phyloP scores from a whole-genome alignment of 805 yeast genomes.

The Candida broadrunensis region DNA sequence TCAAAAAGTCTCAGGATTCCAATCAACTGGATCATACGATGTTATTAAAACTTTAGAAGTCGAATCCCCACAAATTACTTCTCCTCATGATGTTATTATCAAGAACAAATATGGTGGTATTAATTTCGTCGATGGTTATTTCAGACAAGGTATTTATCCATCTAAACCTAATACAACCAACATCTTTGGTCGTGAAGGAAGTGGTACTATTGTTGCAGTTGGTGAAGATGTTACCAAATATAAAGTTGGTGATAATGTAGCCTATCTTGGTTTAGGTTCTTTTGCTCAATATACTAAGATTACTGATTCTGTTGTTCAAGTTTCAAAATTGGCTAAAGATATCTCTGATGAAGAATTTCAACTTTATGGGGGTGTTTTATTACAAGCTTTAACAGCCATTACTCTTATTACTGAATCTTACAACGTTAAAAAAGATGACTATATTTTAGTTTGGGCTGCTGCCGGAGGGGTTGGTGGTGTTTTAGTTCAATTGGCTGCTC shows the following conservation, averaged over 20 bases:
- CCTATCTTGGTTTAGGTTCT: constrained; percentile 47
- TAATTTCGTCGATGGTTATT: constrained; percentile 80
- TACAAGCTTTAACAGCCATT: constrained; percentile 80
- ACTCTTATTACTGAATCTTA: constrained; percentile 68
- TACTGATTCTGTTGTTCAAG: constrained; percentile 25
- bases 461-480: constrained; percentile 92
- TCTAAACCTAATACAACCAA: constrained; percentile 56
- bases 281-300: constrained; percentile 74
- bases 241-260: constrained; percentile 70
- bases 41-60: constrained; percentile 49
- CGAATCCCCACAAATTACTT: constrained; percentile 56
- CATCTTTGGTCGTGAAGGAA: constrained; percentile 72
- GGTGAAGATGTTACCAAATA: constrained; percentile 56
- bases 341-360: constrained; percentile 47
- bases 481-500: constrained; percentile 59
- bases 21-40: constrained; percentile 55
- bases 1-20: constrained; percentile 56
- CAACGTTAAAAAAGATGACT: constrained; percentile 65
- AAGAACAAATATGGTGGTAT: constrained; percentile 77
- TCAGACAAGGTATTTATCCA: constrained; percentile 77
- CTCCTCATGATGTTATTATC: constrained; percentile 57
- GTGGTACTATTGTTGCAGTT: constrained; percentile 64
- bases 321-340: constrained; percentile 48
- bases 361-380: constrained; percentile 54
- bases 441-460: constrained; percentile 81